phyloP scores from a whole-genome alignment of 352 stramenopile genomes.

The Phytopythium litorale region DNA sequence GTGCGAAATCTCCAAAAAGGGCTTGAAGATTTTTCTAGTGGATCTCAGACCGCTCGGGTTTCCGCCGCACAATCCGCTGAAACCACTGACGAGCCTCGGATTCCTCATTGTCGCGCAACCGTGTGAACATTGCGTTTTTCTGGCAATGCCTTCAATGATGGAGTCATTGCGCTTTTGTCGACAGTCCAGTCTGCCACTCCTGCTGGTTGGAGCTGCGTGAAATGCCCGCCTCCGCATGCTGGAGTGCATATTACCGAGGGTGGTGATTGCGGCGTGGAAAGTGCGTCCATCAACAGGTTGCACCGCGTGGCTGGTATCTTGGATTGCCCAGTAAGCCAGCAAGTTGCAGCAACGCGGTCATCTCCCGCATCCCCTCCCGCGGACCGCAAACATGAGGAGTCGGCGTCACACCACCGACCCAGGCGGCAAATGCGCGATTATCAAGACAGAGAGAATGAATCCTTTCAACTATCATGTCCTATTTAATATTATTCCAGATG shows the following conservation, averaged over 20 bases:
- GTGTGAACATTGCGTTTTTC: background rate
- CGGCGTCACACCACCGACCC: background rate
- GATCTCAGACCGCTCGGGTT: background rate
- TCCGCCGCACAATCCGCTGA: background rate
- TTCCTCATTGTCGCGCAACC: background rate
- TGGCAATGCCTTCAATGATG: background rate
- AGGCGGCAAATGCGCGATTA: background rate
- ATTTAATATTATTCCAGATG: background rate
- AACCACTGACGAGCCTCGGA: background rate
- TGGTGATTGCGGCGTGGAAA: background rate
- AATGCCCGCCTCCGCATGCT: background rate
- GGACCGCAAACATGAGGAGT: background rate
- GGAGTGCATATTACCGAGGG: background rate
- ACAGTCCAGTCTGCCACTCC: too few relatives aligned
- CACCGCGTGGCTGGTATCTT: background rate
- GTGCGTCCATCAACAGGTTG: background rate
- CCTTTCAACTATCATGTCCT: background rate
- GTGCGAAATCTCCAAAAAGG: too few relatives aligned
- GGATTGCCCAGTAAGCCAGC: too few relatives aligned
- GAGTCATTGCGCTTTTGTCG: too few relatives aligned
- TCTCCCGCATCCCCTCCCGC: background rate
- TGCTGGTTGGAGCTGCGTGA: too few relatives aligned
- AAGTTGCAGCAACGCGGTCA: background rate
- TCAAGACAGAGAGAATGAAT: background rate
- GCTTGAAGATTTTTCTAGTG: background rate